phyloP scores from a whole-genome alignment of 2,329 filamentous ascomycete species.

The Emmonsiellopsis sp. region DNA sequence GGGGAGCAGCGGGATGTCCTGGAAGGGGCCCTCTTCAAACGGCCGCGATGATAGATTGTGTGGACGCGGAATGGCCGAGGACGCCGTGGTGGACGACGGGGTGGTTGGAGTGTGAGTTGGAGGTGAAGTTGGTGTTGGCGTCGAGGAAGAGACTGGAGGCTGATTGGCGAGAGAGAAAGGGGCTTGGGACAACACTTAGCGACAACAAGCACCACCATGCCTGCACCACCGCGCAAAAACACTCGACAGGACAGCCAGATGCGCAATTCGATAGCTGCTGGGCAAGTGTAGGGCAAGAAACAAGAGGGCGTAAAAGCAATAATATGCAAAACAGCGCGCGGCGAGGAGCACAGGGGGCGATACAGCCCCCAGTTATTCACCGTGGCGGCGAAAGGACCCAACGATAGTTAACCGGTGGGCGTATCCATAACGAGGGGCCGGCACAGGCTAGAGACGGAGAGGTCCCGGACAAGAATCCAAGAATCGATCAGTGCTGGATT shows the following conservation, averaged over 20 bases:
- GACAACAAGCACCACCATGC: not conserved
- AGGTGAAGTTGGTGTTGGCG: slow-evolving; percentile 5
- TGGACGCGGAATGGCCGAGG: slow-evolving; percentile 14
- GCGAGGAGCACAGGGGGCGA: not conserved
- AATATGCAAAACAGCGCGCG: not conserved
- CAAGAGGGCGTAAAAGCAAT: not conserved
- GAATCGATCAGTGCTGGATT: not conserved
- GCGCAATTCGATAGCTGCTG: not conserved
- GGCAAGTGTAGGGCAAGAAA: not conserved
- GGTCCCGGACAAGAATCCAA: not conserved
- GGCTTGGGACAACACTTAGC: slow-evolving; percentile 13
- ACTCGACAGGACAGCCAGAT: not conserved
- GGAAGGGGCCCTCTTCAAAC: slow-evolving; percentile 25
- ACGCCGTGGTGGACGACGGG: slow-evolving; percentile 20
- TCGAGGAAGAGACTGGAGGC: not conserved
- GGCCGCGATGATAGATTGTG: slow-evolving; percentile 29
- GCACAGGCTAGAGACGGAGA: not conserved
- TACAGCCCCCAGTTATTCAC: not conserved
- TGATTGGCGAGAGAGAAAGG: slow-evolving; percentile 21
- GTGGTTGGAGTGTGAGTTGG: not conserved
- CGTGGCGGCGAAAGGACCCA: not conserved
- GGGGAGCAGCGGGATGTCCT: slow-evolving; percentile 14
- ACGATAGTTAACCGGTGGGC: not conserved
- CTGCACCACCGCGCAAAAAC: not conserved
- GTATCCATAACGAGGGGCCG: not conserved